Evolutionary conservation across 805 yeast genomes (phyloP), one percentile per base, ranked within the genome.

Genomic region (Debaryomyces hansenii): DNA sequence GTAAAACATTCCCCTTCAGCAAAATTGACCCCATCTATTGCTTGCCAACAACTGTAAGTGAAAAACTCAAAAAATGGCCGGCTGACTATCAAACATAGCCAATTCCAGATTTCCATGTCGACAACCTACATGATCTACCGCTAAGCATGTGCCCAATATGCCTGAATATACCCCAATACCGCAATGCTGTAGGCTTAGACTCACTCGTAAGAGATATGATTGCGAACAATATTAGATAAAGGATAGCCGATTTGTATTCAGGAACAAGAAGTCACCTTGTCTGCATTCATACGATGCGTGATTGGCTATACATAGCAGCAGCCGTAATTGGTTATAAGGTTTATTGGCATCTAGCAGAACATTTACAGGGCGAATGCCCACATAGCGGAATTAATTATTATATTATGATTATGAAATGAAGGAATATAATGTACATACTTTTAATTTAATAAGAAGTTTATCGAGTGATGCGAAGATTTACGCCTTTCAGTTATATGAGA

Each of bases 11-110:
- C 37, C 68, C 73, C 39, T 68, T 92, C 21, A 75, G 66, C n/a
- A 70, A 74, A 4, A 80, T 94, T 7, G 92, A 90, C 63, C 97
- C 99, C 0, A 76, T 84, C 4, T 91, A 89, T 63, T 92, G 98
- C 59, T 75, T 94, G 75, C 96, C 97, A 3, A 53, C 47, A n/a
- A 53, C 58, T 3, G 62, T 76, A 1, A 72, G 83, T 5, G 51
- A 60, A 28, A 62, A 60, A 28, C 56, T 71, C 32, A 54, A 47
- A 27, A 57, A 59, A 42, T 66, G 72, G 72, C 55, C 54, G 9
- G 20, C 37, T 12, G 28, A 41, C 40, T 35, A 42, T 27, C 11
- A 12, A 24, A 24, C 7, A 24, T 24, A 24, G 27, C 27, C 27
- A 18, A 15, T 3, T 14, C 39, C n/a, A 24, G 27, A 24, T 24